Evolutionary conservation across 2,329 filamentous ascomycete species (phyloP), one percentile per base, ranked within the genome.

Genomic region (Aureobasidium sp.): DNA sequence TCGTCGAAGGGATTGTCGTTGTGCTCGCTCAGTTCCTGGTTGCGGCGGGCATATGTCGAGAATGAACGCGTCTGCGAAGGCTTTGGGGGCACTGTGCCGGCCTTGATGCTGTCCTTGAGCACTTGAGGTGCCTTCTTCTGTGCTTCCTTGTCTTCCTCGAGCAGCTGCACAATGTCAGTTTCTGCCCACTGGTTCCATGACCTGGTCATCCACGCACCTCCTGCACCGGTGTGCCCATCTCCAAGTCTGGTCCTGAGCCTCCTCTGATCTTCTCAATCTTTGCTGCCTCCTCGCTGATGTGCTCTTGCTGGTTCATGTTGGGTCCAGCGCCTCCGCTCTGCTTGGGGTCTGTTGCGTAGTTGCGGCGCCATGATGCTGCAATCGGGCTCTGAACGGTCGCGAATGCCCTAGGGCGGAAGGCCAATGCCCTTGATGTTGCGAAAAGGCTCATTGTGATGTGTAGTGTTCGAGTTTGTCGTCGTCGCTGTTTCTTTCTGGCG

Each of bases 281-380:
- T 42, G 82, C 82, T 36, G 85, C 85, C 72, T 89, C 86, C 70
- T 88, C 84, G 65, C 81, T 86, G 34, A 87, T 83, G 75, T 85
- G 80, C 45, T 82, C 82, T 59, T 85, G 73, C 34, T 78, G 69
- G 64, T 82, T 77, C 73, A 80, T 77, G 62, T 81, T 83, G 14
- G 82, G 78, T 25, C 78, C 79, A 49, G 71, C 71, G 27, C 51
- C 60, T 42, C 60, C 60, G 41, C 49, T 57, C 36, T 62, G 45
- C 37, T 61, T 61, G 36, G 56, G 56, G 15, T 59, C 56, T 4
- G 45, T 61, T 25, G 45, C 47, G 37, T 61, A 61, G 45, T 36
- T 52, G 47, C 57, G 57, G 47, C 57, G 34, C 56, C 56, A 60
- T 61, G 57, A 51, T 61, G 57, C 47, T 31, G 57, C 47, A n/a